Evolutionary conservation across 2,329 filamentous ascomycete genomes (phyloP).

Genomic region (Sporothrix sp.): DNA sequence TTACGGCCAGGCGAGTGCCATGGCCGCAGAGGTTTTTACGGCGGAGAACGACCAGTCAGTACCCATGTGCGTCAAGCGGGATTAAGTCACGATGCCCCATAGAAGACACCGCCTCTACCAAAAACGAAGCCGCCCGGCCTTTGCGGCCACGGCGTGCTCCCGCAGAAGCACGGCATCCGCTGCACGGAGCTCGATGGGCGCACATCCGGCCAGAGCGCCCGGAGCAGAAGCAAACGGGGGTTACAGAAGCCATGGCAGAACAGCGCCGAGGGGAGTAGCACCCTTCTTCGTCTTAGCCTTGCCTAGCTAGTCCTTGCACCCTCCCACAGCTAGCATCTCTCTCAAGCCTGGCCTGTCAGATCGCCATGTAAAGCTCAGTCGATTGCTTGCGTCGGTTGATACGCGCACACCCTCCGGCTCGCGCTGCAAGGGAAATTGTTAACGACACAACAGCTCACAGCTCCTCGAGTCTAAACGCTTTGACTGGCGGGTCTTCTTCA

Average conservation of each 20-base stretch:
- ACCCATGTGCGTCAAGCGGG: background rate
- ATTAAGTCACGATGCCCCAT: background rate
- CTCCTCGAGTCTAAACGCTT: background rate
- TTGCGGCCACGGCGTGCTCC: too few species aligned
- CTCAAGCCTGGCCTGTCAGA: slow-evolving; percentile 8
- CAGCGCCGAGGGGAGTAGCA: slow-evolving; percentile 3
- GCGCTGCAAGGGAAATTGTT: background rate
- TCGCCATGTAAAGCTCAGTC: background rate
- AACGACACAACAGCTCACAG: background rate
- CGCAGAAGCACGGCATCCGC: background rate
- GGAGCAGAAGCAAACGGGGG: background rate
- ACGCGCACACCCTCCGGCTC: background rate
- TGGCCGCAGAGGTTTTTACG: too few species aligned
- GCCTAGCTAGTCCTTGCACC: slow-evolving; percentile 1
- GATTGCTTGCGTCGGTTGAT: slow-evolving; percentile 9
- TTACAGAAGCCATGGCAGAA: background rate
- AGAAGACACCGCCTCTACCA: too few species aligned
- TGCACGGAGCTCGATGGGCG: background rate
- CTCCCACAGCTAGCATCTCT: background rate
- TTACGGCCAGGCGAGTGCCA: too few species aligned
- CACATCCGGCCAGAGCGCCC: slow-evolving; percentile 5
- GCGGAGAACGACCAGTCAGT: too few species aligned
- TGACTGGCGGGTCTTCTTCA: slow-evolving; percentile 5
- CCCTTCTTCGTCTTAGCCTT: slow-evolving; percentile 9
- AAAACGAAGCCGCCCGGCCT: too few species aligned